A percentile compares a stretch with the other conserved stretches of the same genome.
Conservation (phyloP, 1,139 yeast species). For the Diutina siamensis region DNA sequence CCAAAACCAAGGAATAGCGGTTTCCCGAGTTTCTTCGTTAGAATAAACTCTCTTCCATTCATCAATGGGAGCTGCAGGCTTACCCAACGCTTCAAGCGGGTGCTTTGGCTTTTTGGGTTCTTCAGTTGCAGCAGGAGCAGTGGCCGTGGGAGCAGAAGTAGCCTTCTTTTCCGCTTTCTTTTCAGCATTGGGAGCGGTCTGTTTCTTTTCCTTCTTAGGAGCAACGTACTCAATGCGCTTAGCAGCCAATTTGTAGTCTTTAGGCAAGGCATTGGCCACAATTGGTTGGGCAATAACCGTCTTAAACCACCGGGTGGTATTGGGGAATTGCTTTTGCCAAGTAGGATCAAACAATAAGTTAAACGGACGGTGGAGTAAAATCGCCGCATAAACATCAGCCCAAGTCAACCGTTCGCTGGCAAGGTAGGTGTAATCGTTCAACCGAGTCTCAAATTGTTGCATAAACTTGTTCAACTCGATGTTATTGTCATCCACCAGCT, state of each 20-base stretch:
- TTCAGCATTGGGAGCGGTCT: constrained; percentile 13
- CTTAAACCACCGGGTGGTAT: constrained; percentile 75
- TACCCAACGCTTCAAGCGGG: constrained; percentile 80
- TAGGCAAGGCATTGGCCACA: constrained; percentile 25
- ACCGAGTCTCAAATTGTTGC: constrained; percentile 48
- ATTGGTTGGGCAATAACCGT: constrained; percentile 52
- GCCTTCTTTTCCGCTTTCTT: constrained; percentile 15
- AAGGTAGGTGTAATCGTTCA: constrained; percentile 69
- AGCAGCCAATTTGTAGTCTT: constrained; percentile 45
- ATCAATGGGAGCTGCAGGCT: constrained; percentile 62
- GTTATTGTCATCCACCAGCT: constrained; percentile 47
- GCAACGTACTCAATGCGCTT: constrained; percentile 60
- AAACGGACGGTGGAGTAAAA: constrained; percentile 55
- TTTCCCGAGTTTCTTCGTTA: constrained; percentile 92
- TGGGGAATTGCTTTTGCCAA: constrained; percentile 71
- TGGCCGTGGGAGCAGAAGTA: constrained; percentile 23
- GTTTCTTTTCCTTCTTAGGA: constrained; percentile 67
- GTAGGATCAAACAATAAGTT: constrained; percentile 55
- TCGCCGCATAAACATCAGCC: constrained; percentile 70
- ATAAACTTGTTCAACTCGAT: constrained; percentile 28
- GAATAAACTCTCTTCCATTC: constrained; percentile 98
- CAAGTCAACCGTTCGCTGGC: constrained; percentile 83
- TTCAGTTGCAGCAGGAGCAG: constrained; percentile 29
- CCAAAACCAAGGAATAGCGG: constrained; percentile 98
- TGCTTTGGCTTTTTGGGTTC: constrained; percentile 70